Base-by-base conservation (phyloP, 768 basidiomycete species). In the Floccularia luteovirens region DNA sequence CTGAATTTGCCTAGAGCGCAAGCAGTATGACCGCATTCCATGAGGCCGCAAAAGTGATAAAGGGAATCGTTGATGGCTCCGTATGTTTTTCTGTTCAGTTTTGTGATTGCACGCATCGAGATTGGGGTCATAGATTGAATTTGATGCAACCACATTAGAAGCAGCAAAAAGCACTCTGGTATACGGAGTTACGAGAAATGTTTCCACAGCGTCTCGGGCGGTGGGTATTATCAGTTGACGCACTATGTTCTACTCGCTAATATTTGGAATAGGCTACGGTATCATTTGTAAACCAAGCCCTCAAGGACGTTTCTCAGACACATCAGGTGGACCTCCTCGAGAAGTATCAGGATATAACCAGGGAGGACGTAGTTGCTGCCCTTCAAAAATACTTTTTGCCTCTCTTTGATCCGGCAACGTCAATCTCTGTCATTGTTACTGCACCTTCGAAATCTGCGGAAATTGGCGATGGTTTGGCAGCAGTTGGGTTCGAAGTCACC, bases 161-260 rank as follows among this genome's bases (percentile, higher is more conserved):
- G 85, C 89, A 0, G 90, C 92, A 3, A 91, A 94, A 67, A 92
- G 89, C 47, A 86, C 79, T 35, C 82, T 96, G 46, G 92, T 96
- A 3, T 97, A 81, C 52, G 70, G 71, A 5, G 83, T 92, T 7
- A 78, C 92, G 0, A 78, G 79, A 53, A 70, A 73, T 32, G 86
- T 94, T 16, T 83, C 91, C 14, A 94, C 90, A 3, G 78, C 88
- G 21, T 75, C 77, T n/a, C 75, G 83, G 49, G 94, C 94, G 31
- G 93, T 92, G 60, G 57, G 82, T 62, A 0, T 22, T 24, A 11
- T 31, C 2, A n/a, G 6, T 7, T 33, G 19, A 34, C 14, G 12
- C 10, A 10, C 24, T 19, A 16, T 34, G 19, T 38, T 23, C 34
- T 39, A 43, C 14, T 11, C 22, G 24, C 43, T 48, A 51, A 39